These are phyloP conservation scores for Candida jianshihensis DNA, from an alignment of 805 yeast genomes.

Conservation along the genomic window DNA sequence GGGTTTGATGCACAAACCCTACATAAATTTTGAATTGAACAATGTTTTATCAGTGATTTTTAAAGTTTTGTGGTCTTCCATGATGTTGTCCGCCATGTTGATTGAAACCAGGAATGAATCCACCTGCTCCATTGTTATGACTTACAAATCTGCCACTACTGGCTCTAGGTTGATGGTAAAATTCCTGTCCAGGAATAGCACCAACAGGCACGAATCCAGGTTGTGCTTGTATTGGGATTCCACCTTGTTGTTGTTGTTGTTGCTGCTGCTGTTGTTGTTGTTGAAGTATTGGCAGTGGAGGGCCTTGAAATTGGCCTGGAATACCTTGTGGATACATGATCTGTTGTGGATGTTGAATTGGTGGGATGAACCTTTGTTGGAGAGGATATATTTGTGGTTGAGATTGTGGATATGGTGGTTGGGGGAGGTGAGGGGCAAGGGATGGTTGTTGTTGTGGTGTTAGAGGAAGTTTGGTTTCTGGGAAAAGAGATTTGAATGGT, in stretches of 20 bases:
- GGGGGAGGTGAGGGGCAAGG: neutral
- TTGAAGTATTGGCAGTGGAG: slow-evolving; percentile 17
- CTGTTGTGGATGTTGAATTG: slow-evolving; percentile 6
- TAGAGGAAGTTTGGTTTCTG: slow-evolving; percentile 23
- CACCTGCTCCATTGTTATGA: no score
- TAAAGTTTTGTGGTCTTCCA: neutral
- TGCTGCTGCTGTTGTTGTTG: no score
- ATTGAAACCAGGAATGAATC: neutral
- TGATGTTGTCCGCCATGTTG: neutral
- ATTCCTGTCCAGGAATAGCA: neutral
- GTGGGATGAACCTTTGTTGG: slow-evolving; percentile 3
- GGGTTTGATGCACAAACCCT: no score
- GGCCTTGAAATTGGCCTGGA: slow-evolving; percentile 12
- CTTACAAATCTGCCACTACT: neutral
- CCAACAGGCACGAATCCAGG: neutral
- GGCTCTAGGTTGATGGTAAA: neutral
- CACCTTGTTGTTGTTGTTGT: slow-evolving; percentile 2
- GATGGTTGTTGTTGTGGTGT: slow-evolving; percentile 1
- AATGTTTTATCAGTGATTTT: neutral
- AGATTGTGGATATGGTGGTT: neutral
- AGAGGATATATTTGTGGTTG: slow-evolving; percentile 4
- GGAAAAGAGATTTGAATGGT: slow-evolving; percentile 46
- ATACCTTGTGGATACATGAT: neutral
- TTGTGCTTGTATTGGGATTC: slow-evolving; percentile 1
- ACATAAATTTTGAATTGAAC: no score